Base-by-base conservation (phyloP, 1,284 basidiomycete species). In the Trametes polyzona region DNA sequence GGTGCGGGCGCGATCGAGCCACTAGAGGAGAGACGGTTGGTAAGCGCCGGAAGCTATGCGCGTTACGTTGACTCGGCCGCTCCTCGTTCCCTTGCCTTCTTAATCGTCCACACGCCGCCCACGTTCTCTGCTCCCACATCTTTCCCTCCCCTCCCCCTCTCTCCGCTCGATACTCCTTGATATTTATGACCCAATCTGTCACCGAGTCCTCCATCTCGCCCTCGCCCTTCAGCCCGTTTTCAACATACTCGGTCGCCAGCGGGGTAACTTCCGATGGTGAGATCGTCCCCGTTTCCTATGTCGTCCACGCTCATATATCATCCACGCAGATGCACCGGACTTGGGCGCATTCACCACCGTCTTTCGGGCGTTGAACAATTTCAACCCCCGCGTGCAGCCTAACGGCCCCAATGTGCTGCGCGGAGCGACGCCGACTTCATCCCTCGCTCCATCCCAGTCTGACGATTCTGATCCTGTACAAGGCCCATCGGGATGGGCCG, bases 341-440 rank as follows among this genome's bases (percentile, higher is more conserved):
- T 78, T 92, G 19, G 89, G 90, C 12, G 86, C 87, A 17, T 91
- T 92, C 71, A 81, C 78, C 14, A 78, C 83, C 47, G 86, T 92
- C 37, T 83, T 92, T 53, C 81, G 88, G 39, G 89, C 84, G 55
- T 78, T 87, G 71, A 80, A 77, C 21, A 79, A 84, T 57, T 68
- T 86, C 6, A 84, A 85, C 57, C 82, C 77, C 14, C 68, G 59
- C 50, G 59, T 56, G 10, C 50, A 43, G 35, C 57, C 53, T 21
- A 47, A 57, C 52, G 50, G 43, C 49, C 61, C 62, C 41, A 58
- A 63, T 40, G 30, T 49, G n/a, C n/a, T n/a, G 37, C 61, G 53
- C 30, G 61, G 64, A 53, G 63, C 64, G 30, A 70, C 72, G 1
- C 64, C 69, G 9, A 74, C 69, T 35, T 75, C 76, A 32, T 74